Percentiles rank a stretch among this genome's conserved stretches.
Conservation (phyloP, 73 alveolate genomes). For the Paramecium primaurelia region DNA sequence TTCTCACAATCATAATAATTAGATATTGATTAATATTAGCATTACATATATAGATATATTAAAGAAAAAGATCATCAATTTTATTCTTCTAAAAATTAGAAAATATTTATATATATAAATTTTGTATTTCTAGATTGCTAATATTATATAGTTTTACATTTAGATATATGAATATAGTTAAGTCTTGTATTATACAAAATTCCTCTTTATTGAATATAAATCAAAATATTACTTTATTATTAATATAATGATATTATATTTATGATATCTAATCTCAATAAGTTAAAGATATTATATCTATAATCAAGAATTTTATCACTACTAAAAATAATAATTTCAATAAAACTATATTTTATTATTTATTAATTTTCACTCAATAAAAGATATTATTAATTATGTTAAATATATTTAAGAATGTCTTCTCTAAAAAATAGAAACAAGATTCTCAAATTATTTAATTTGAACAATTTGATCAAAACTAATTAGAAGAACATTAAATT, state of each 20-base stretch:
- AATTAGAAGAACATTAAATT: not conserved
- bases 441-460: not conserved
- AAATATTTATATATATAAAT: no score
- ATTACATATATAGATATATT: no score
- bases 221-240: not conserved
- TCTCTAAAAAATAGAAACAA: not conserved
- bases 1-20: no score
- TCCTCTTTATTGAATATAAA: not conserved
- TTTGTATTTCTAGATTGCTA: no score
- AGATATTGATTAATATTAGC: no score
- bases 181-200: no score
- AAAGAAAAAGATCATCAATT: no score
- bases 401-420: not conserved
- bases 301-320: not conserved
- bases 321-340: not conserved
- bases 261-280: no score
- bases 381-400: not conserved
- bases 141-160: no score
- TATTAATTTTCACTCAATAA: not conserved
- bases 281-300: not conserved
- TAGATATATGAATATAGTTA: no score
- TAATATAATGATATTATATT: no score
- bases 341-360: not conserved
- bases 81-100: no score
- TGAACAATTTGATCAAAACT: not conserved